Base-by-base conservation (phyloP, 2,329 filamentous ascomycete genomes). In the Diaporthe australafricana region DNA sequence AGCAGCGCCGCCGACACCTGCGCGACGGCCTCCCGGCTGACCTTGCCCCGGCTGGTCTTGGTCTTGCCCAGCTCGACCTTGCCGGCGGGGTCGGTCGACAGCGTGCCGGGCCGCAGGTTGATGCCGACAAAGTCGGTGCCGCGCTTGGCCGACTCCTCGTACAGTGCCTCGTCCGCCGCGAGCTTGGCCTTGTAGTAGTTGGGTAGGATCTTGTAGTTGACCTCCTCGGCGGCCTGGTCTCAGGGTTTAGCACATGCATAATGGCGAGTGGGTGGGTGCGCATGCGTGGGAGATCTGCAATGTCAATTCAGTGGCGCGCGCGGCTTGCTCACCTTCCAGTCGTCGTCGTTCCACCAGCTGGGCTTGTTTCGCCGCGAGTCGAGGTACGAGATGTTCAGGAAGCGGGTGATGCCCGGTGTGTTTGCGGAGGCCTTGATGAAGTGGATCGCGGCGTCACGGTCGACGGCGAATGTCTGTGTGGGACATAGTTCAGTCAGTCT, bases 311-410 rank as follows among this genome's bases (percentile, higher is more conserved):
- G n/a, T n/a, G n/a, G n/a, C n/a, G n/a, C n/a, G n/a, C n/a, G n/a
- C n/a, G 12, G 48, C 16, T 7, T 5, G 27, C 45, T 65, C 30
- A 65, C 60, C 60, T 69, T 79, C 86, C 87, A 90, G 70, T 81
- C 81, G 12, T 82, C 84, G 6, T 85, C 82, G 27, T 83, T 79
- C 87, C 88, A 91, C 89, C 90, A 92, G 0, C 85, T 75, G 1
- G 90, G 87, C 38, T 82, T 82, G 7, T 74, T 70, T 32, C 86
- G 84, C 30, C 91, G 87, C 22, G 88, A 87, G 71, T 84, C 84
- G 14, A 89, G 79, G 75, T 91, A 91, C 0, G 90, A 92, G 67
- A 93, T 83, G 75, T 93, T 86, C 62, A 93, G 84, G 81, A 92
- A 93, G 72, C 89, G 88, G 3, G 82, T 88, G 73, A 92, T 83